These are phyloP conservation scores for Haplosporangium sp. DNA, from an alignment of 371 early-diverging fungal genomes.

Conservation along the genomic window DNA sequence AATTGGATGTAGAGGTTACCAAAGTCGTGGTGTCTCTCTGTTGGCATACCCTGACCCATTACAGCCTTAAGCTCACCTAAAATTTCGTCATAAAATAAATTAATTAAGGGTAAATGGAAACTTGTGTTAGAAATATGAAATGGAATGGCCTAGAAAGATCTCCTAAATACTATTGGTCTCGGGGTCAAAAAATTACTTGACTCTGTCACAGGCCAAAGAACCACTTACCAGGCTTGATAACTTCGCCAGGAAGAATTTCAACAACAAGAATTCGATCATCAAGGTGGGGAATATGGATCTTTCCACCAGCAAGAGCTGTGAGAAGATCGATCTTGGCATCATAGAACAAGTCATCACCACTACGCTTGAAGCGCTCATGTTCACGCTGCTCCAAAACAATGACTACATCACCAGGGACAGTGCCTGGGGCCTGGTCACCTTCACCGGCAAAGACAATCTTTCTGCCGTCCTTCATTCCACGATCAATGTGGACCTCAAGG, in stretches of 20 bases:
- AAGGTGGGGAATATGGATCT: constrained; percentile 88
- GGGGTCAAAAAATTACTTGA: neutral
- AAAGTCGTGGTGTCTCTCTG: constrained; percentile 88
- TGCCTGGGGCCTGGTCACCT: constrained; percentile 88
- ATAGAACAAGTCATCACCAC: constrained; percentile 86
- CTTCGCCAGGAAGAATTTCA: constrained; percentile 92
- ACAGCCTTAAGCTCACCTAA: constrained; percentile 82
- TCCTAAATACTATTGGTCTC: constrained; percentile 12
- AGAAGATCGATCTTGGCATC: constrained; percentile 91
- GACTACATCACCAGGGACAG: constrained; percentile 86
- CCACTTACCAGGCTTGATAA: constrained; percentile 80
- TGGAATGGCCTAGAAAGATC: constrained; percentile 22
- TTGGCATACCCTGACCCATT: constrained; percentile 94
- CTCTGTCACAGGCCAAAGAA: constrained; percentile 10
- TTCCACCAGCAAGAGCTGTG: constrained; percentile 94
- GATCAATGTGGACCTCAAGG: constrained; percentile 89
- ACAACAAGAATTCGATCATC: constrained; percentile 92
- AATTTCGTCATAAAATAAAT: neutral
- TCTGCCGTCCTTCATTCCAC: constrained; percentile 97
- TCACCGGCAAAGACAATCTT: constrained; percentile 92
- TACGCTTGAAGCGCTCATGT: constrained; percentile 89
- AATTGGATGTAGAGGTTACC: constrained; percentile 94
- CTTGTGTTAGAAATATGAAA: neutral
- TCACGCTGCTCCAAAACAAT: constrained; percentile 93
- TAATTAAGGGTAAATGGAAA: constrained; percentile 9